phyloP scores from a whole-genome alignment of 768 basidiomycete genomes.

The Crucibulum laeve region DNA sequence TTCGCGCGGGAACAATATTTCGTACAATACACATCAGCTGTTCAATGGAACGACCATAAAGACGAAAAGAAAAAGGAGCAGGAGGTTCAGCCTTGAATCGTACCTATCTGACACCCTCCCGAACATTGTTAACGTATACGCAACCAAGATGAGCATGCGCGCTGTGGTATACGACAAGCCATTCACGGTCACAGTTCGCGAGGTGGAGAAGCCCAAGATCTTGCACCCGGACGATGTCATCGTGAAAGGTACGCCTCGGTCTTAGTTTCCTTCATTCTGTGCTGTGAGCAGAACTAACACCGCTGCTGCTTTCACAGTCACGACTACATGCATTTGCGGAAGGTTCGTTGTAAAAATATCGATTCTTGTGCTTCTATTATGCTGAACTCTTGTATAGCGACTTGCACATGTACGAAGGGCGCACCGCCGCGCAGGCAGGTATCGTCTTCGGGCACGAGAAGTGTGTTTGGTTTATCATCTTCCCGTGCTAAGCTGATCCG shows the following conservation, averaged over 20 bases:
- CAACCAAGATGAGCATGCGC: too few species aligned
- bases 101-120: too few species aligned
- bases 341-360: constrained; percentile 22
- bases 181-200: constrained; percentile 40
- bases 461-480: constrained; percentile 16
- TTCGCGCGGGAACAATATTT: too few species aligned
- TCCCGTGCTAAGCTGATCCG: background rate
- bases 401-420: constrained; percentile 55
- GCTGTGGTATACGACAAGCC: constrained; percentile 53
- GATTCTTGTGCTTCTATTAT: background rate
- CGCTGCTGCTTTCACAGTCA: constrained; percentile 26
- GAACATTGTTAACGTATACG: too few species aligned
- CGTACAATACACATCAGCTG: too few species aligned
- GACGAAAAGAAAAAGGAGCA: too few species aligned
- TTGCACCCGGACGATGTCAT: constrained; percentile 50
- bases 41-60: too few species aligned
- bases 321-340: constrained; percentile 48
- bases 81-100: too few species aligned
- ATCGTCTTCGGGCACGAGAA: constrained; percentile 56
- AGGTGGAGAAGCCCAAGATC: constrained; percentile 43
- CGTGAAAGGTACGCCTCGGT: constrained; percentile 31
- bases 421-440: constrained; percentile 43
- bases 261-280: constrained; percentile 1
- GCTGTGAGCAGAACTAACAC: background rate
- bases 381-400: constrained; percentile 24